A percentile compares a stretch with the other conserved stretches of the same genome.
phyloP scores from a whole-genome alignment of 805 yeast species.

The Cyberlindnera bimundalis region DNA sequence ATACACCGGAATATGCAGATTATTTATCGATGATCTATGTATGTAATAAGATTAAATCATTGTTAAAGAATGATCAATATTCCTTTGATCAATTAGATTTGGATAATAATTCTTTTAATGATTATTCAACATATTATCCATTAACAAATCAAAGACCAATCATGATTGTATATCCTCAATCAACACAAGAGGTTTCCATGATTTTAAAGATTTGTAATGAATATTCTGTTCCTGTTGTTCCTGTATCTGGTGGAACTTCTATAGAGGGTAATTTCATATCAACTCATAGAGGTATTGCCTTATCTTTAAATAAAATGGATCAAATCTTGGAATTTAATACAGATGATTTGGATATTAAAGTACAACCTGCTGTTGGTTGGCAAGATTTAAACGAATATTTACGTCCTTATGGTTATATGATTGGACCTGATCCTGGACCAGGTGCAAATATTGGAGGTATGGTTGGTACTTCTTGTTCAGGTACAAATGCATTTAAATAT shows the following conservation, averaged over 20 bases:
- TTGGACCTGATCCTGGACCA: slow-evolving; percentile 78
- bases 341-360: slow-evolving; percentile 63
- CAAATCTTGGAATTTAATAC: slow-evolving; percentile 50
- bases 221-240: slow-evolving; percentile 54
- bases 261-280: slow-evolving; percentile 65
- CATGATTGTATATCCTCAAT: slow-evolving; percentile 47
- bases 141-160: slow-evolving; percentile 39
- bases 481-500: slow-evolving; percentile 70
- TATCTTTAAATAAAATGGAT: slow-evolving; percentile 61
- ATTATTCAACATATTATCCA: slow-evolving; percentile 50
- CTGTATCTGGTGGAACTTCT: slow-evolving; percentile 61
- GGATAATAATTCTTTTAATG: slow-evolving; percentile 43
- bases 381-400: slow-evolving; percentile 55
- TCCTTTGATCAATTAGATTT: slow-evolving; percentile 33
- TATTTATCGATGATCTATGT: slow-evolving; percentile 6
- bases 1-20: slow-evolving; percentile 21
- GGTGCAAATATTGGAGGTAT: slow-evolving; percentile 77
- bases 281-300: slow-evolving; percentile 55
- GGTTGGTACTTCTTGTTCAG: slow-evolving; percentile 75
- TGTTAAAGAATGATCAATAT: slow-evolving; percentile 16
- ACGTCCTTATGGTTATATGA: slow-evolving; percentile 44
- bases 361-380: slow-evolving; percentile 80
- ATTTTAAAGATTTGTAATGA: slow-evolving; percentile 51
- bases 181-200: slow-evolving; percentile 53
- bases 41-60: slow-evolving; percentile 13